phyloP scores from a whole-genome alignment of 495 filamentous ascomycete species.

The Cercophora samala region DNA sequence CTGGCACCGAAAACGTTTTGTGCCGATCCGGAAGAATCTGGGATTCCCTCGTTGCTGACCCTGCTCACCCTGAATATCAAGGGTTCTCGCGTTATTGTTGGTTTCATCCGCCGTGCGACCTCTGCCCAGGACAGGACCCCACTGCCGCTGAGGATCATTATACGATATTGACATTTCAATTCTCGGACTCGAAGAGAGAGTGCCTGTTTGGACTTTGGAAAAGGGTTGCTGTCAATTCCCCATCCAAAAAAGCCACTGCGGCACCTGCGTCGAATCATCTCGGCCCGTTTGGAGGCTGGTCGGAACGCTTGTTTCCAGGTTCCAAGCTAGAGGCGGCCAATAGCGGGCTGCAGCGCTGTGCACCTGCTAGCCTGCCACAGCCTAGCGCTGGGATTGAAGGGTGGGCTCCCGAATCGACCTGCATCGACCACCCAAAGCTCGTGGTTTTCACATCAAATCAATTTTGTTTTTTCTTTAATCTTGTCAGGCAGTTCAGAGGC shows the following conservation, averaged over 20 bases:
- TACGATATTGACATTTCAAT: background rate
- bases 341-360: conserved; percentile 21
- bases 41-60: conserved; percentile 3
- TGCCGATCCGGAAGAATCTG: conserved; percentile 9
- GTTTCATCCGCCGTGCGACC: conserved; percentile 1
- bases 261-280: conserved; percentile 20
- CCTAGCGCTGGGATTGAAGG: background rate
- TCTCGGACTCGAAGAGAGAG: background rate
- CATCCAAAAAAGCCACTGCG: conserved; percentile 2
- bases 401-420: conserved; percentile 13
- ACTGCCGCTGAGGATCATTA: background rate
- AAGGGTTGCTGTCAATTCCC: background rate
- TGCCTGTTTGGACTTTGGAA: background rate
- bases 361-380: conserved; percentile 10
- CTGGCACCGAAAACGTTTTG: conserved; percentile 11
- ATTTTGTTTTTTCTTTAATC: conserved; percentile 17
- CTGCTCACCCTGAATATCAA: background rate
- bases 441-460: conserved; percentile 17
- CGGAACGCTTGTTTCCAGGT: conserved; percentile 23
- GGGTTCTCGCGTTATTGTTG: background rate
- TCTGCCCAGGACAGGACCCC: background rate
- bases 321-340: conserved; percentile 23
- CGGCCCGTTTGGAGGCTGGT: conserved; percentile 21
- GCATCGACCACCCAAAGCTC: conserved; percentile 15
- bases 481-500: conserved; percentile 8